phyloP scores from a whole-genome alignment of 2,329 filamentous ascomycete genomes.

The Pestalotiopsis fici region DNA sequence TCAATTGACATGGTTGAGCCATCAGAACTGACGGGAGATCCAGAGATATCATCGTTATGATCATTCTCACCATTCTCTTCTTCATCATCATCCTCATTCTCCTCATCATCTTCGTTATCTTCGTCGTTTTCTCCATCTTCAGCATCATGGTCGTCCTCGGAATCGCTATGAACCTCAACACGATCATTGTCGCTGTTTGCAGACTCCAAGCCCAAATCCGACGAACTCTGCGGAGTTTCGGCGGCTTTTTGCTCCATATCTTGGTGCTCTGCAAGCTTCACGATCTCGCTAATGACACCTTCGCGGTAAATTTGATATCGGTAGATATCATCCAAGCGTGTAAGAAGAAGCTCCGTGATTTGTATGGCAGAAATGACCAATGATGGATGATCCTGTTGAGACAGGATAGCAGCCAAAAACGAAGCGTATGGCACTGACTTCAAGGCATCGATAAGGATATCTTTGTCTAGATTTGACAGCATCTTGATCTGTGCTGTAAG shows the following conservation, averaged over 20 bases:
- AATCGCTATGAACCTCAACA: constrained; percentile 42
- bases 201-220: constrained; percentile 29
- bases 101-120: constrained; percentile 46
- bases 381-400: constrained; percentile 88
- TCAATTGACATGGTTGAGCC: constrained; percentile 67
- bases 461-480: constrained; percentile 88
- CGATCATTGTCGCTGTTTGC: constrained; percentile 35
- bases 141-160: constrained; percentile 55
- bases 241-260: constrained; percentile 31
- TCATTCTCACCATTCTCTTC: constrained; percentile 45
- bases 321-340: constrained; percentile 83
- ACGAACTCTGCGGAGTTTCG: constrained; percentile 29
- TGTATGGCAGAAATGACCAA: constrained; percentile 86
- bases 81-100: constrained; percentile 51
- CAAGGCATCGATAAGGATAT: constrained; percentile 82
- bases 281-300: constrained; percentile 90
- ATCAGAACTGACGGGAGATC: constrained; percentile 67
- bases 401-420: constrained; percentile 90
- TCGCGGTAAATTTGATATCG: constrained; percentile 97
- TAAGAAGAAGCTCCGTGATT: constrained; percentile 84
- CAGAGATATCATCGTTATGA: constrained; percentile 60
- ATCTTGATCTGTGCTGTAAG: constrained; percentile 96
- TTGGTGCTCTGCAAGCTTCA: constrained; percentile 64
- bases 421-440: constrained; percentile 92
- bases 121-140: constrained; percentile 55